These are phyloP conservation scores for Poronia punctata DNA, from an alignment of 495 filamentous ascomycete genomes.

Conservation along the genomic window DNA sequence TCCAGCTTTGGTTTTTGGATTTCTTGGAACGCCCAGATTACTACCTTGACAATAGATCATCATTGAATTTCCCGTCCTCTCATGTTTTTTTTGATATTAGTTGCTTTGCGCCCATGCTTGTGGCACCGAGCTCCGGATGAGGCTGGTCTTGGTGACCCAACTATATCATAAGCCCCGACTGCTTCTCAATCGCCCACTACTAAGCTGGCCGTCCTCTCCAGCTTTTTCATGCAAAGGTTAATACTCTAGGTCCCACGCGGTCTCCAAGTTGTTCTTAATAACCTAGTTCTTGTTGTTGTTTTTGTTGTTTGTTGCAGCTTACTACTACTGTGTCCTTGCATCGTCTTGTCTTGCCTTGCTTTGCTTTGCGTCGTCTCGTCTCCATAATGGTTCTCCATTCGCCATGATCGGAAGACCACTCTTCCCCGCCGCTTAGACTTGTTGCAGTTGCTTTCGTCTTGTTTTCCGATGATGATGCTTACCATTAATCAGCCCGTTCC, in stretches of 20 bases:
- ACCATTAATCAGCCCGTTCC: constrained; percentile 61
- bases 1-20: no score
- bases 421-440: constrained; percentile 16
- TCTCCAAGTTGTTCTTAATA: no score
- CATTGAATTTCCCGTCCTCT: constrained; percentile 16
- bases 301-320: no score
- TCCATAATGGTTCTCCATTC: no score
- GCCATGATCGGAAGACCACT: constrained; percentile 16
- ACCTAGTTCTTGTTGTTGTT: no score
- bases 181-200: constrained; percentile 33
- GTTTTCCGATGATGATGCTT: constrained; percentile 50
- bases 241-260: no score
- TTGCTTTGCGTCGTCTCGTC: constrained; percentile 10
- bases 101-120: constrained; percentile 22
- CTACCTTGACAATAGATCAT: constrained; percentile 22
- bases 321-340: constrained; percentile 31
- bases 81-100: constrained; percentile 26
- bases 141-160: constrained; percentile 40
- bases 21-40: constrained; percentile 29
- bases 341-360: no score
- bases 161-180: constrained; percentile 47
- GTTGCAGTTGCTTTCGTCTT: constrained; percentile 19
- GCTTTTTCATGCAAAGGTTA: constrained; percentile 46
- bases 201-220: constrained; percentile 48
- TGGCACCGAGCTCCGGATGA: constrained; percentile 34